Evolutionary conservation across 495 filamentous ascomycete species (phyloP), one percentile per base, ranked within the genome.

Genomic region (Baudoinia panamericana): DNA sequence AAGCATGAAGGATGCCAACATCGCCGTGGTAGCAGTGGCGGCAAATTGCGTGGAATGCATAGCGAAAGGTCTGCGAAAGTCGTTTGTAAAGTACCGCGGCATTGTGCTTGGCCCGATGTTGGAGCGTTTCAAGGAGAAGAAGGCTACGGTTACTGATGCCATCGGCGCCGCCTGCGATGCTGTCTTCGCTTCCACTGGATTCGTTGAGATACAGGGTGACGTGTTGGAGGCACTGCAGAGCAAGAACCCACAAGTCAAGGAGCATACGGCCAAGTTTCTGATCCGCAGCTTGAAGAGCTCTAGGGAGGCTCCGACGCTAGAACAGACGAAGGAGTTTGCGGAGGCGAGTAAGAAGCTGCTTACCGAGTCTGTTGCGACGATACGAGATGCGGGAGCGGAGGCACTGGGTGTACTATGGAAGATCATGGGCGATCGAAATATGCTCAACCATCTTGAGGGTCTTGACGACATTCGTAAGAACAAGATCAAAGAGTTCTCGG

Each of bases 1-100:
- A 57, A 83, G 73, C 51, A 96, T 96, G 88, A 96, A 96, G 58
- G 92, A 99, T 55, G 90, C 92, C 34, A 99, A 99, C 54, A 78
- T 99, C 53, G 82, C 83, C 6, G 90, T 96, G 30, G 92, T 93
- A 22, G 88, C 82, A 1, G 78, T 85, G 32, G 90, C 92, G 8
- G 88, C 87, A 13, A 90, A 95, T 55, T 95, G 90, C 58, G 78
- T 94, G 26, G 88, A 95, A 48, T 65, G 82, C 7, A 63, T 96
- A n/a, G 90, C 87, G 9, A 93, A 84, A 56, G 92, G 92, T 13
- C 57, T 96, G 36, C 74, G 84, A 25, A 76, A 70, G 43, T 64
- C 71, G 13, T 96, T 93, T 56, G 64, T 64, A 40, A 93, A 84
- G 58, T 81, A 96, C 55, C 75, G 86, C 36, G 63, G 78, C 7